These are phyloP conservation scores for Rhizophora apiculata DNA, from an alignment of 345 rosid species.

Conservation along the genomic window DNA sequence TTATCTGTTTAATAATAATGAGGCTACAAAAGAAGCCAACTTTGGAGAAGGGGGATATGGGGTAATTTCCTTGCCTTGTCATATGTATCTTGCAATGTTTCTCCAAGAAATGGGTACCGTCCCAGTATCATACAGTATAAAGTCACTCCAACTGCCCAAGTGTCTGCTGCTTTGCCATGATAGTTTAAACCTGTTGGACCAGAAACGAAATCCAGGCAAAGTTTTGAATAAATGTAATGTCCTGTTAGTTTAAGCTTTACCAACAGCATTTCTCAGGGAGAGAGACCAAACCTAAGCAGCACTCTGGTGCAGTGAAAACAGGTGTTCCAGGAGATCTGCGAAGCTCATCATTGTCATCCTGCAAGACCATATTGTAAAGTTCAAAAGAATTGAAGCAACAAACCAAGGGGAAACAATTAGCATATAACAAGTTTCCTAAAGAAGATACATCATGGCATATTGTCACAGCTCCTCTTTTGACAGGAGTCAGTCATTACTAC, in stretches of 20 bases:
- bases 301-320: conserved; percentile 99
- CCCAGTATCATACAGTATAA: conserved; percentile 85
- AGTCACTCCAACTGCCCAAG: conserved; percentile 97
- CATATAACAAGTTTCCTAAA: too few species aligned
- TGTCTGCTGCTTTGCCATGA: conserved; percentile 87
- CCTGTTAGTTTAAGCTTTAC: neutral
- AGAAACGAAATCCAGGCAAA: conserved; percentile 14
- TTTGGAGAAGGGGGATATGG: neutral
- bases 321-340: conserved; percentile 99
- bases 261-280: conserved; percentile 5
- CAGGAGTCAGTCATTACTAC: neutral
- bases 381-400: neutral
- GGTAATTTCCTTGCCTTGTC: conserved; percentile 59
- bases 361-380: conserved; percentile 12
- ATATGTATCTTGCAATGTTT: conserved; percentile 89
- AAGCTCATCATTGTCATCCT: conserved; percentile 95
- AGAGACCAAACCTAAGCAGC: conserved; percentile 69
- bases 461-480: neutral
- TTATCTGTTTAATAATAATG: neutral
- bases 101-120: conserved; percentile 89
- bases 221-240: conserved; percentile 4
- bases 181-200: conserved; percentile 69
- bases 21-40: neutral
- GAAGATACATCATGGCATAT: neutral
- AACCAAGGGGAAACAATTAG: too few species aligned